Evolutionary conservation across 1,284 basidiomycete genomes (phyloP), one percentile per base, ranked within the genome.

Genomic region (Sanghuangporus sanghuang): DNA sequence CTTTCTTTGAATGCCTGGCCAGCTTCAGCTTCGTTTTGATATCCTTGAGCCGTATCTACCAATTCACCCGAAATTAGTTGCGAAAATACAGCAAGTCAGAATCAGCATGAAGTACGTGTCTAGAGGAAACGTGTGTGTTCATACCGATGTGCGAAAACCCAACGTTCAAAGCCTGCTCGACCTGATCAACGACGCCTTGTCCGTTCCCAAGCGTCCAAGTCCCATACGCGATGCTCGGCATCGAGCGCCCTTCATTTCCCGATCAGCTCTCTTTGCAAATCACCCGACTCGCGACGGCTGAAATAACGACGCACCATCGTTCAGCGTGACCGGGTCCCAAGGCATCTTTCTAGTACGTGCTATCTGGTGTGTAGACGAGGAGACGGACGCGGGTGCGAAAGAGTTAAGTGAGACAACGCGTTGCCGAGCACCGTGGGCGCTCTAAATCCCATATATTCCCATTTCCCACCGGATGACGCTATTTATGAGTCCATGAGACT

Each of bases 81-180:
- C 27, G 27, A 32, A 32, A 32, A 46, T 4, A 46, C 18, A 5
- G 32, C n/a, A 35, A 12, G 23, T 23, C 23, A 42, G 52, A 49
- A 40, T 52, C 49, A 52, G 5, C 49, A 52, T 46, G 16, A 32
- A 27, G 23, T n/a, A 38, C 50, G 4, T 16, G 21, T 9, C 14
- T 44, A 32, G 48, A 52, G 16, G n/a, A 11, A 16, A 54, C 50
- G 48, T 42, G 59, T 67, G 32, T 32, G 38, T 5, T 66, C 76
- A 55, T 64, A 80, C 83, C 83, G 42, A 85, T 71, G 68, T 85
- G 83, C 57, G 73, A 74, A 72, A 84, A 85, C 3, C 84, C 83
- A 0, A 78, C 76, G 4, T 79, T 79, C 40, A 85, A 71, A 7
- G 83, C 83, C 67, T 81, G 81, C 63, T 79, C 76, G 27, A 87